These are phyloP conservation scores for Obba rivulosa DNA, from an alignment of 768 basidiomycete species.

Conservation along the genomic window DNA sequence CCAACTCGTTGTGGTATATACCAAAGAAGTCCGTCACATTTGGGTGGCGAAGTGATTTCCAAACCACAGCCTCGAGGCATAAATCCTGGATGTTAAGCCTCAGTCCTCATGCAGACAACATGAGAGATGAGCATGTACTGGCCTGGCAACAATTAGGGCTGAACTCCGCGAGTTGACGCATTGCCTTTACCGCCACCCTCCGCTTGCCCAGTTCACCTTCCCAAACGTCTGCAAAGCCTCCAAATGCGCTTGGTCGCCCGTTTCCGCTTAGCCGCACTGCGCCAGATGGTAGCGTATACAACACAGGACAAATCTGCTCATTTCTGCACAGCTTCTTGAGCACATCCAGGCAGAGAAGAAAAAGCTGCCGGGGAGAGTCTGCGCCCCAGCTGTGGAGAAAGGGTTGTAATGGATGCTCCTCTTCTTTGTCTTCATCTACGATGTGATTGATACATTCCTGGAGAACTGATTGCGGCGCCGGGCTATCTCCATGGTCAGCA, in stretches of 20 bases:
- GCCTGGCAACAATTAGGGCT: background rate
- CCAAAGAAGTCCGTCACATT: constrained; percentile 2
- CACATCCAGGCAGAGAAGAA: too few species aligned
- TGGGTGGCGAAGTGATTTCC: constrained; percentile 2
- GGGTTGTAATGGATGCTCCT: too few species aligned
- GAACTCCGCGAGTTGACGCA: background rate
- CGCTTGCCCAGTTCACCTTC: background rate
- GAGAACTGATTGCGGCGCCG: too few species aligned
- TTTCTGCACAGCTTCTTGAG: background rate
- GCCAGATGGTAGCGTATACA: too few species aligned
- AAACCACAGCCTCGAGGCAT: constrained; percentile 2
- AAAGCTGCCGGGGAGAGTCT: too few species aligned
- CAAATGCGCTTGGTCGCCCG: background rate
- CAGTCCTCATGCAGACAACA: background rate
- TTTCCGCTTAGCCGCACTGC: too few species aligned
- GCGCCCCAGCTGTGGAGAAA: too few species aligned
- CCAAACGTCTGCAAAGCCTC: constrained; percentile 8
- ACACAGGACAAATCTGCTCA: too few species aligned
- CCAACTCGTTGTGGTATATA: constrained; percentile 1
- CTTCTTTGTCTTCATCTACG: too few species aligned
- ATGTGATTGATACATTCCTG: too few species aligned
- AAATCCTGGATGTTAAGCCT: background rate
- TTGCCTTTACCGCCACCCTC: constrained; percentile 1
- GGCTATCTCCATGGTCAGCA: too few species aligned
- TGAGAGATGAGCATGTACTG: too few species aligned